phyloP scores from a whole-genome alignment of 805 yeast species.

The Isabelozyma gotoi region DNA sequence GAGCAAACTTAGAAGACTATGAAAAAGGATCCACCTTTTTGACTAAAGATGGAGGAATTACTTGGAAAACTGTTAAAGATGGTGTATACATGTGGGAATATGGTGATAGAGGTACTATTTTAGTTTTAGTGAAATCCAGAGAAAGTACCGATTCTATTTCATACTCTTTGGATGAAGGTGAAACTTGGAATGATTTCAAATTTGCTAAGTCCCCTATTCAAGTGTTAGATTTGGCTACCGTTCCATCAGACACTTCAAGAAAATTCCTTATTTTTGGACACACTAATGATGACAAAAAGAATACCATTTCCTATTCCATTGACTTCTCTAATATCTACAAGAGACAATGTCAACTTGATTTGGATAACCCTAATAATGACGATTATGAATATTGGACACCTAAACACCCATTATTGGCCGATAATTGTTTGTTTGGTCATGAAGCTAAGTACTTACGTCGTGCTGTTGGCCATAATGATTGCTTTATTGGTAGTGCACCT shows the following conservation, averaged over 20 bases:
- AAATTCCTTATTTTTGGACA: constrained; percentile 67
- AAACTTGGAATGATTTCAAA: constrained; percentile 64
- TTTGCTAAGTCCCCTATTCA: constrained; percentile 58
- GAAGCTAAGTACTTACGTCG: constrained; percentile 42
- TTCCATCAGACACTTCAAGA: constrained; percentile 87
- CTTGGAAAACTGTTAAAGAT: constrained; percentile 78
- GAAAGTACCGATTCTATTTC: constrained; percentile 57
- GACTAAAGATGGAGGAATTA: constrained; percentile 85
- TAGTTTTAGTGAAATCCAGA: constrained; percentile 65
- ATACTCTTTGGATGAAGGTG: constrained; percentile 80
- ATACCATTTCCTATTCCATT: constrained; percentile 41
- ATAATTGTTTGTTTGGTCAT: constrained; percentile 44
- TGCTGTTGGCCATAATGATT: constrained; percentile 49
- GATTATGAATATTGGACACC: constrained; percentile 47
- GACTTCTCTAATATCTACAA: constrained; percentile 36
- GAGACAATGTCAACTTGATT: constrained; percentile 43
- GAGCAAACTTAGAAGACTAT: constrained; percentile 50
- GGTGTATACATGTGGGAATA: constrained; percentile 90
- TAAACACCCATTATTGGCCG: constrained; percentile 31
- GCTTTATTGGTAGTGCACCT: constrained; percentile 68
- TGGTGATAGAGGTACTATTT: constrained; percentile 90
- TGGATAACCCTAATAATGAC: constrained; percentile 40
- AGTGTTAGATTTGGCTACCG: constrained; percentile 78
- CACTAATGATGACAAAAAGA: constrained; percentile 31
- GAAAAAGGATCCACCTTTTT: constrained; percentile 68